Conservation (phyloP, 2,329 filamentous ascomycete genomes). For the Tricladium varicosporioides region DNA sequence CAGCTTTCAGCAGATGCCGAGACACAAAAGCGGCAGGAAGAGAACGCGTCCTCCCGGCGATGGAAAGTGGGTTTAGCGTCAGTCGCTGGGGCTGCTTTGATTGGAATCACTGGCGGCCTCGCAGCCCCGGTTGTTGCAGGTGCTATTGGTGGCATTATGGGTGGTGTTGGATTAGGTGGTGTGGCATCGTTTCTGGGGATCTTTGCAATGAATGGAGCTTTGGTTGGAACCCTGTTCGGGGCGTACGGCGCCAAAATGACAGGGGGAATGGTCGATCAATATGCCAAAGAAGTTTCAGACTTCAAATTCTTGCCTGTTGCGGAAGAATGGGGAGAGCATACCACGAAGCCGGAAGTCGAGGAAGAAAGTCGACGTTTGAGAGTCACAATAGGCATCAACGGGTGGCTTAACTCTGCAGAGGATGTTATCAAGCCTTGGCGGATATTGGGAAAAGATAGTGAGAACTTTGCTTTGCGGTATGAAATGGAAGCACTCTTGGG, state of each 20-base stretch:
- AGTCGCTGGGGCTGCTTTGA: slow-evolving; percentile 81
- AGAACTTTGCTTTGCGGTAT: slow-evolving; percentile 82
- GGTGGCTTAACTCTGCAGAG: slow-evolving; percentile 74
- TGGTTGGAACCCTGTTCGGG: slow-evolving; percentile 85
- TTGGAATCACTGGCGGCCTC: slow-evolving; percentile 90
- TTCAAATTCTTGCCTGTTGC: slow-evolving; percentile 74
- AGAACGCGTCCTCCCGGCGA: slow-evolving; percentile 65
- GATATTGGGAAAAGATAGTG: slow-evolving; percentile 66
- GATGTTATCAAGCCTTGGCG: slow-evolving; percentile 81
- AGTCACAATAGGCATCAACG: slow-evolving; percentile 82
- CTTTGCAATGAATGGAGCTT: slow-evolving; percentile 79
- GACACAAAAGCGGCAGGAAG: slow-evolving; percentile 66
- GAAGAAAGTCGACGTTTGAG: slow-evolving; percentile 55
- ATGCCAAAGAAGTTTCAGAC: slow-evolving; percentile 84
- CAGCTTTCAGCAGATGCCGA: slow-evolving; percentile 75
- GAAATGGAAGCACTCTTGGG: slow-evolving; percentile 76
- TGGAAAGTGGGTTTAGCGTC: slow-evolving; percentile 90
- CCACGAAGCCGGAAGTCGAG: slow-evolving; percentile 26
- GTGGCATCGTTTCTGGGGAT: slow-evolving; percentile 84
- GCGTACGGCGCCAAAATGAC: slow-evolving; percentile 81
- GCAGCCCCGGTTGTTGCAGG: slow-evolving; percentile 86
- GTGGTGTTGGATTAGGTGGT: slow-evolving; percentile 79
- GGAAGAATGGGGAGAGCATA: slow-evolving; percentile 33
- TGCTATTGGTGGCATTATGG: slow-evolving; percentile 80
- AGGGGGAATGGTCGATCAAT: slow-evolving; percentile 82